Evolutionary conservation across 441 rosid genomes (phyloP), one percentile per base, ranked within the genome.

Genomic region (Erodium trifolium): DNA sequence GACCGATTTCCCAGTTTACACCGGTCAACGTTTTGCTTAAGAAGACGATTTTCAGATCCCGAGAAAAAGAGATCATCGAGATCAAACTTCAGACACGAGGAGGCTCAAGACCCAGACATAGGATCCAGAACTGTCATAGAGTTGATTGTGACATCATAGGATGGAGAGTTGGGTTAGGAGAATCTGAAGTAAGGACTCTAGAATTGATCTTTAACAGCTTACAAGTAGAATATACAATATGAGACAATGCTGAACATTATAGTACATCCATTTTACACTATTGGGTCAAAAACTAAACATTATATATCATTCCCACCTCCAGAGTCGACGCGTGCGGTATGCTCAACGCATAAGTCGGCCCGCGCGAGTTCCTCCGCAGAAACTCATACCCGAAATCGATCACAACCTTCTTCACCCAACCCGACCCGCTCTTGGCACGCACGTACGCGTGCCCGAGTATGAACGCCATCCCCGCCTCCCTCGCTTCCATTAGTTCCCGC

Each of bases 291-390:
- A 45, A 1, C 51, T 73, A 93, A 69, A 94, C 84, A 69, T 91
- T 86, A 76, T 94, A 94, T 69, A 94, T 93, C 97, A 94, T 94
- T 49, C 99, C 99, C 0, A 94, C 99, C 84, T 94, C 97, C 57
- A 94, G 78, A 62, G 85, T 86, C 39, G 99, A 94, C 51, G 77
- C 97, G 2, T 96, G 97, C 2, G 97, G 97, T 55, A 94, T 93
- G 80, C 86, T 94, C 34, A 94, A 92, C 2, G 95, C 96, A 68
- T 91, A 97, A 74, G 92, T 96, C 16, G 97, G 77, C 45, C 97
- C 99, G 72, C 97, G 71, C 81, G 96, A 91, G 76, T 94, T 94
- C 77, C 92, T 85, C 60, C 96, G 80, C 66, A 94, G 84, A 82
- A 94, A 91, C 64, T 91, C 92, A 60, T 89, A 94, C 17, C 97